These are phyloP conservation scores for Cladosporium sp. DNA, from an alignment of 2,329 filamentous ascomycete species.

Conservation along the genomic window DNA sequence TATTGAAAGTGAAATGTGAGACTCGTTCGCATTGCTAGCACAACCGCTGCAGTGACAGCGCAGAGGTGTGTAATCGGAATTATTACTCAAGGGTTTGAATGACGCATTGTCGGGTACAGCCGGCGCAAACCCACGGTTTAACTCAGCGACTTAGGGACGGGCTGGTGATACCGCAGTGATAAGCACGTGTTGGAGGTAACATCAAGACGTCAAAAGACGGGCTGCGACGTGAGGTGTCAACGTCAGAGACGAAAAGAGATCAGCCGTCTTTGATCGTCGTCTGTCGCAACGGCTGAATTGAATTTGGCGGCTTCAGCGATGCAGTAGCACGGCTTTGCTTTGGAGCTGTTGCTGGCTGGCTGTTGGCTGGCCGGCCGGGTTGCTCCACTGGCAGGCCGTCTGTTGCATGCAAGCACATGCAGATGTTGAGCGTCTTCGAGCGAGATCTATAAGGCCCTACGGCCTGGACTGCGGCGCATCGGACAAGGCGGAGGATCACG, in stretches of 20 bases:
- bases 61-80: not conserved
- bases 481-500: constrained; percentile 1
- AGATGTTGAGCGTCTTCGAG: not conserved
- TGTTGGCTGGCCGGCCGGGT: not conserved
- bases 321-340: not conserved
- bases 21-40: not conserved
- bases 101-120: not conserved
- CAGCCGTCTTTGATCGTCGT: not conserved
- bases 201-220: not conserved
- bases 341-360: not conserved
- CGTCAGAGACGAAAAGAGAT: constrained; percentile 1
- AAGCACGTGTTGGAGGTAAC: not conserved
- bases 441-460: not conserved
- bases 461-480: not conserved
- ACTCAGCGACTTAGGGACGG: not conserved
- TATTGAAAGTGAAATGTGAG: not conserved
- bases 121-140: not conserved
- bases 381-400: constrained; percentile 1
- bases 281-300: not conserved
- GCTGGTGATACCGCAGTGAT: too few relatives aligned
- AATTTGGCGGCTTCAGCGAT: not conserved
- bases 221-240: not conserved
- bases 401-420: not conserved
- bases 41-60: too few relatives aligned
- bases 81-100: not conserved